Base-by-base conservation (phyloP, 2,329 filamentous ascomycete genomes). In the Onygenales sp. region DNA sequence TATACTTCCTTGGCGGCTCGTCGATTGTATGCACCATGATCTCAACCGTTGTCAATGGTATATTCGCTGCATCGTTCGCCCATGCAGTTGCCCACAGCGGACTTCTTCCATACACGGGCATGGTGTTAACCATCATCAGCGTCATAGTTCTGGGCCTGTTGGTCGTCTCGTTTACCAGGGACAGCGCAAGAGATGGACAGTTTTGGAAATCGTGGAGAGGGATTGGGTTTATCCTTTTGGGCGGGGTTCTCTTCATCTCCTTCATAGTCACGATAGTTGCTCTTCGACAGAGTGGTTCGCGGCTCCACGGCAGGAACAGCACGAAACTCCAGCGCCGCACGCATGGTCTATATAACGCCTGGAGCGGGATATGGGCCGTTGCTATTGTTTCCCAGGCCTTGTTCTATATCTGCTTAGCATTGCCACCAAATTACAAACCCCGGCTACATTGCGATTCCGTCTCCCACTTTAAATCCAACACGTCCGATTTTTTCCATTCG, bases 1-100 rank as follows among this genome's bases (percentile, higher is more conserved):
- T 53, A 17, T 50, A 44, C 39, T 43, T 8, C 38, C 39, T 53
- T 8, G 44, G 52, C 45, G 27, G 10, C 13, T 35, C 42, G n/a
- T 48, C 45, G 41, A 43, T 53, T 38, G 7, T 39, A 27, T 49
- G 21, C 36, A 53, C 45, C 27, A n/a, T 49, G 41, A 32, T 27
- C 14, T 49, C 44, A 35, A 36, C 46, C 33, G 27, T 53, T 50
- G 14, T 50, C 31, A 53, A 50, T 36, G 46, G 52, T 36, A 39
- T 50, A 11, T 53, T 49, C 36, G 52, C 52, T 7, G 46, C 52
- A 35, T 42, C 52, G 36, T 31, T 53, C 9, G 36, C 43, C n/a
- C 38, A 38, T 21, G 46, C 38, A 21, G 36, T 36, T 35, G 17
- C 27, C n/a, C 27, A 14, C 14, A 31, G 17, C 5, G 46, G 35